Percentiles rank a stretch among this genome's conserved stretches.
These are phyloP conservation scores for Fusarium burgessii DNA, from an alignment of 2,329 filamentous ascomycete genomes.

Conservation along the genomic window DNA sequence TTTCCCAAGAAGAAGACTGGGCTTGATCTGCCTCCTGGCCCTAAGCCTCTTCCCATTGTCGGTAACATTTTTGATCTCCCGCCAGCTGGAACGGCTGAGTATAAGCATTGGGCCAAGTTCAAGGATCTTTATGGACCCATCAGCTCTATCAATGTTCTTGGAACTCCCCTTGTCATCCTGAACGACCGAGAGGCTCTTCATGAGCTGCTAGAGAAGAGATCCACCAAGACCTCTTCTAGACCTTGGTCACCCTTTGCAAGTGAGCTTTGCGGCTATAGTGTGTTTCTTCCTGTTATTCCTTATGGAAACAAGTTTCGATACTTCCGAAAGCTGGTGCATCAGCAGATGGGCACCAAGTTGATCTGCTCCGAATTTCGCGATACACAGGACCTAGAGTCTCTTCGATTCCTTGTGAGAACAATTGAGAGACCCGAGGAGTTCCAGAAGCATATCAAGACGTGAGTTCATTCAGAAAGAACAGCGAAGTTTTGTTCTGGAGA, in stretches of 20 bases:
- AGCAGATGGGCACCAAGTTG: constrained; percentile 45
- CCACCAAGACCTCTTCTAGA: constrained; percentile 50
- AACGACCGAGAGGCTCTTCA: constrained; percentile 52
- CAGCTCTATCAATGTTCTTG: constrained; percentile 56
- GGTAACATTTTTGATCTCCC: constrained; percentile 65
- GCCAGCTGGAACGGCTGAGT: constrained; percentile 50
- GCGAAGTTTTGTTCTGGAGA: rapidly evolving
- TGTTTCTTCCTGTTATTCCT: constrained; percentile 19
- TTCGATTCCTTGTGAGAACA: constrained; percentile 41
- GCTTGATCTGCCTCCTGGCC: constrained; percentile 59
- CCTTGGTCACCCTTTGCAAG: constrained; percentile 41
- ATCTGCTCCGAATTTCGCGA: constrained; percentile 28
- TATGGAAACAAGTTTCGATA: constrained; percentile 39
- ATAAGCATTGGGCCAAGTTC: constrained; percentile 56
- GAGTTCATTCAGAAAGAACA: neutral
- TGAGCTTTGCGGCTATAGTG: constrained; percentile 43
- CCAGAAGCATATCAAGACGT: constrained; percentile 47
- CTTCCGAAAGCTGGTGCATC: constrained; percentile 49
- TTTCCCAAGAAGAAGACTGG: constrained; percentile 7
- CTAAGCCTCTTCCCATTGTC: constrained; percentile 59
- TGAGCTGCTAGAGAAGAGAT: constrained; percentile 54
- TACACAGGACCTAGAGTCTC: constrained; percentile 46
- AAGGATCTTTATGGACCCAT: constrained; percentile 54
- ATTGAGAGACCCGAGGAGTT: constrained; percentile 39
- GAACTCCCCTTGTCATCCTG: constrained; percentile 55